These are phyloP conservation scores for Pelagomonas calceolata DNA, from an alignment of 108 stramenopile genomes.

Conservation along the genomic window DNA sequence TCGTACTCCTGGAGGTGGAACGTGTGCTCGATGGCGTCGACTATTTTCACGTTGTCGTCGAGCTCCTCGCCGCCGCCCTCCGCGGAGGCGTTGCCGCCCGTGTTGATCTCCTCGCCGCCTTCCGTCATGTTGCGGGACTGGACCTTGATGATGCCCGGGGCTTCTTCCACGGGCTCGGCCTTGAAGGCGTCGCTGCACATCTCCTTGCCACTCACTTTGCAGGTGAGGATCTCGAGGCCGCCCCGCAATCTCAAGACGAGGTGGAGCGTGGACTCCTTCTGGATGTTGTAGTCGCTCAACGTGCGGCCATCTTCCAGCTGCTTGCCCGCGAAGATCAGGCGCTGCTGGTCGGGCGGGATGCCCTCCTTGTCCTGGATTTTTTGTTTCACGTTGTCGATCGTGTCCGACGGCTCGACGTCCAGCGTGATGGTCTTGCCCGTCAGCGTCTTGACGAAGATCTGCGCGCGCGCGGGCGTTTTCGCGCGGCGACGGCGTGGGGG, in stretches of 20 bases:
- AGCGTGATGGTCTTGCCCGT: conserved; percentile 92
- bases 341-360: conserved; percentile 91
- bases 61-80: background rate
- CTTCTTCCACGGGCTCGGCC: background rate
- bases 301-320: conserved; percentile 86
- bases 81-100: background rate
- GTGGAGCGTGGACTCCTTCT: conserved; percentile 90
- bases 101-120: conserved; percentile 1
- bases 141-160: background rate
- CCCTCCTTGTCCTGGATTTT: conserved; percentile 99
- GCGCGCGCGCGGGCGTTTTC: no score
- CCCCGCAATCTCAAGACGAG: conserved; percentile 80
- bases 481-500: no score
- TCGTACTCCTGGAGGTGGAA: background rate
- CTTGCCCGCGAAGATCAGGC: conserved; percentile 89
- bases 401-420: conserved; percentile 96
- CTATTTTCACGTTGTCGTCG: background rate
- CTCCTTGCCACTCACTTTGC: background rate
- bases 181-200: background rate
- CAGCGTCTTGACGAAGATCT: conserved; percentile 89
- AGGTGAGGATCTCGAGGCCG: conserved; percentile 25
- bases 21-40: background rate
- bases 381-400: conserved; percentile 94
- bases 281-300: conserved; percentile 91
- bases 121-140: background rate